phyloP scores from a whole-genome alignment of 108 stramenopile genomes.

The Cyclotella atomus region DNA sequence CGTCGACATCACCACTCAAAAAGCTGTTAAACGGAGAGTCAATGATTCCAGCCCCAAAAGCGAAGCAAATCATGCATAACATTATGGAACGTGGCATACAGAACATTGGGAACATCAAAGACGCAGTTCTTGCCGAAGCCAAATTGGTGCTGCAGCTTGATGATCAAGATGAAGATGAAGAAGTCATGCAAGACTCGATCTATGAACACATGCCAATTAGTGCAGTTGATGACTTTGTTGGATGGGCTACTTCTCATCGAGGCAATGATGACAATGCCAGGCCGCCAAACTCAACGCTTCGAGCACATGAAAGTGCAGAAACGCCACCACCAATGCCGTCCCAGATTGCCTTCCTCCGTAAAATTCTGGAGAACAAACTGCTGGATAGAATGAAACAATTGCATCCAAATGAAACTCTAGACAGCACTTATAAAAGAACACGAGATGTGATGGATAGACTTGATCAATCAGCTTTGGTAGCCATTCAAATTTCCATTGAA shows the following conservation, averaged over 20 bases:
- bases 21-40: background rate
- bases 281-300: no score
- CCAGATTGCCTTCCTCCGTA: slow-evolving; percentile 19
- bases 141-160: background rate
- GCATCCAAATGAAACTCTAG: background rate
- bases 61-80: background rate
- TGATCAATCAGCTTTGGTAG: slow-evolving; percentile 59
- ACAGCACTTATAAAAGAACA: background rate
- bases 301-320: background rate
- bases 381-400: background rate
- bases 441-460: slow-evolving; percentile 19
- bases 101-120: background rate
- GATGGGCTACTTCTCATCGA: slow-evolving; percentile 32
- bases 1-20: background rate
- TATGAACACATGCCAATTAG: slow-evolving; percentile 11
- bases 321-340: slow-evolving; percentile 27
- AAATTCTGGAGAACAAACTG: background rate
- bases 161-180: background rate
- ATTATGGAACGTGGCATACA: background rate
- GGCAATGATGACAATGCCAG: background rate
- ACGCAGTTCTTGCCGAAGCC: background rate
- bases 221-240: slow-evolving; percentile 25
- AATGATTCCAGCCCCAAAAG: background rate
- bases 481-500: slow-evolving; percentile 68
- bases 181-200: background rate